Evolutionary conservation across 805 yeast species (phyloP).

Genomic region (Sugiyamaella valdiviana): DNA sequence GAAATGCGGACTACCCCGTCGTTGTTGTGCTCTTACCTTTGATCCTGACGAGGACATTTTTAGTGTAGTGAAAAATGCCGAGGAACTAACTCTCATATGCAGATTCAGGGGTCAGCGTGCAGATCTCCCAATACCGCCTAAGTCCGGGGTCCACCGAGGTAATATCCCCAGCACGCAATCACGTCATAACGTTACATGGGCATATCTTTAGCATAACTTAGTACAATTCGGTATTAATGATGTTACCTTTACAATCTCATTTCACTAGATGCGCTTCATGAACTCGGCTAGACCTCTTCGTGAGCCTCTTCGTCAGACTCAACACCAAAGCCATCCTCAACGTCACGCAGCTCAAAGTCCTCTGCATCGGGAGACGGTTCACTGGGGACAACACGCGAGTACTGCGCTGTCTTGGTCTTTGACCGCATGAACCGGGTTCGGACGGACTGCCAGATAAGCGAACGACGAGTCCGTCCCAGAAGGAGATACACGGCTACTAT

Average conservation of each 20-base stretch:
- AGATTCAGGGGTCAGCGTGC: neutral
- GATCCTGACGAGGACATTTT: neutral
- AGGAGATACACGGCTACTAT: constrained; percentile 31
- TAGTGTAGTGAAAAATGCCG: neutral
- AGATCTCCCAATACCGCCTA: neutral
- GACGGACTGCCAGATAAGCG: constrained; percentile 19
- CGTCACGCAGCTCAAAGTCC: constrained; percentile 23
- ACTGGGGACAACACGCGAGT: constrained; percentile 4
- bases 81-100: neutral
- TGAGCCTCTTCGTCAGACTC: constrained; percentile 14
- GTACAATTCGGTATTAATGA: too few species aligned
- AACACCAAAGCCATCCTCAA: constrained; percentile 18
- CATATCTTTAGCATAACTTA: too few species aligned
- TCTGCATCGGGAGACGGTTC: constrained; percentile 10
- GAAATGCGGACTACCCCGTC: too few species aligned
- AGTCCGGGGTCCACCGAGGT: too few species aligned
- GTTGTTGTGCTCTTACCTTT: neutral
- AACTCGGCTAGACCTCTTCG: neutral
- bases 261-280: too few species aligned
- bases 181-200: too few species aligned
- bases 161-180: too few species aligned
- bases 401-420: constrained; percentile 4
- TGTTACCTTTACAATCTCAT: too few species aligned
- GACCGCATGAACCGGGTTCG: constrained; percentile 11
- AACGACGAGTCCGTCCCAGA: constrained; percentile 30